Conservation (phyloP, 1,284 basidiomycete species). For the Fomitopsis schrenkii region DNA sequence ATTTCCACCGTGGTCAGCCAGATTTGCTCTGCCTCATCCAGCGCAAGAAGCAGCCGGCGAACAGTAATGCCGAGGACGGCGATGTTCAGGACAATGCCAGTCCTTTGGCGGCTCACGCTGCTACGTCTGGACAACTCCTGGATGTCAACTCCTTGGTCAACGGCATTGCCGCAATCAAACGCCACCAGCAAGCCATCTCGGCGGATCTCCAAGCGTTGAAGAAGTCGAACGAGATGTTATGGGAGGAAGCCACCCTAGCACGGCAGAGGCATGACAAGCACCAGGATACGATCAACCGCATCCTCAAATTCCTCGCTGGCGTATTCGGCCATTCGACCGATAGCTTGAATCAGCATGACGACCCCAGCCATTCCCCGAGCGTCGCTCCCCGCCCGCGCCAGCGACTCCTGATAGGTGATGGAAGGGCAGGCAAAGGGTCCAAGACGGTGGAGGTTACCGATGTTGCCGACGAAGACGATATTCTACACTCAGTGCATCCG, state of each 20-base stretch:
- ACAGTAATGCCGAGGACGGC: slow-evolving; percentile 26
- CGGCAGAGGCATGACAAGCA: slow-evolving; percentile 85
- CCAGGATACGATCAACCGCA: slow-evolving; percentile 96
- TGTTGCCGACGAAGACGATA: slow-evolving; percentile 32
- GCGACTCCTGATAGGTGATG: slow-evolving; percentile 67
- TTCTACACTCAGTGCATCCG: slow-evolving; percentile 10
- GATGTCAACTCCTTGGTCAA: slow-evolving; percentile 77
- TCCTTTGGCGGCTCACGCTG: slow-evolving; percentile 16
- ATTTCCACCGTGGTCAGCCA: slow-evolving; percentile 88
- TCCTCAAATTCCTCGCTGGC: slow-evolving; percentile 90
- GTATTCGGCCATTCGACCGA: slow-evolving; percentile 73
- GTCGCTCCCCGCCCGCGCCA: slow-evolving; percentile 49
- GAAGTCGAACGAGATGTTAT: slow-evolving; percentile 83
- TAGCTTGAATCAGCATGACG: slow-evolving; percentile 37
- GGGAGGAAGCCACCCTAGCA: slow-evolving; percentile 87
- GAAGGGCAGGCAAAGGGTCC: slow-evolving; percentile 27
- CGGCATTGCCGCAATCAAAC: slow-evolving; percentile 86
- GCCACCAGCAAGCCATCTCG: slow-evolving; percentile 88
- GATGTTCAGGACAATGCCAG: slow-evolving; percentile 23
- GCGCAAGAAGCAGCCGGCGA: slow-evolving; percentile 57
- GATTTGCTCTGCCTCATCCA: slow-evolving; percentile 90
- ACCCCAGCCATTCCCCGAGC: slow-evolving; percentile 34
- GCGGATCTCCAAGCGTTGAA: slow-evolving; percentile 88
- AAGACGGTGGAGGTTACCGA: slow-evolving; percentile 35
- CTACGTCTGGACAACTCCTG: slow-evolving; percentile 49